phyloP scores from a whole-genome alignment of 768 basidiomycete species.

The Megacollybia marginata region DNA sequence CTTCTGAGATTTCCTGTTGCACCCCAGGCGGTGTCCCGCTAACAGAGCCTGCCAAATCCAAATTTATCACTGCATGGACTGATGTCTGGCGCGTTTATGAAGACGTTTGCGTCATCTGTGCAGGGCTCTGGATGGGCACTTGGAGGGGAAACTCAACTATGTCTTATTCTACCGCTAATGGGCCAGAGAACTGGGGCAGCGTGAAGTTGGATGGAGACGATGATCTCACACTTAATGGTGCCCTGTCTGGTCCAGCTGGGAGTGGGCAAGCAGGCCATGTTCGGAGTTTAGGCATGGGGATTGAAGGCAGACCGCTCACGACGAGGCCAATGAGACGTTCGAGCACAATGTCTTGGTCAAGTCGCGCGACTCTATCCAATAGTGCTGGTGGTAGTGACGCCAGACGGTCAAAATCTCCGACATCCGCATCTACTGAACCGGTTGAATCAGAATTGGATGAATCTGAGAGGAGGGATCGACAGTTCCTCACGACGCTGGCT shows the following conservation, averaged over 20 bases:
- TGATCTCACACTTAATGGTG: slow-evolving; percentile 33
- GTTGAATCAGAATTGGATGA: slow-evolving; percentile 9
- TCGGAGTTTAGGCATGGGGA: slow-evolving; percentile 63
- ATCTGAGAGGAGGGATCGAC: slow-evolving; percentile 21
- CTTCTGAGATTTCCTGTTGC: slow-evolving; percentile 27
- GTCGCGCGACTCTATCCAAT: slow-evolving; percentile 16
- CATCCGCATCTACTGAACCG: slow-evolving; percentile 1
- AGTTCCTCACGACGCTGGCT: slow-evolving; percentile 43
- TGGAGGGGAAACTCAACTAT: slow-evolving; percentile 45
- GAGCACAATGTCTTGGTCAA: slow-evolving; percentile 46
- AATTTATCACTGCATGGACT: slow-evolving; percentile 47
- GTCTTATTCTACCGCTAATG: slow-evolving; percentile 43
- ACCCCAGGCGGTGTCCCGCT: slow-evolving; percentile 18
- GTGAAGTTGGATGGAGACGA: slow-evolving; percentile 63
- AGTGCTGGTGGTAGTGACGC: slow-evolving; percentile 14
- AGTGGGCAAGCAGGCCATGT: slow-evolving; percentile 3
- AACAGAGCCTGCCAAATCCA: slow-evolving; percentile 23
- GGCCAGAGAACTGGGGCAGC: slow-evolving; percentile 41
- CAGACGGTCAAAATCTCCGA: slow-evolving; percentile 5
- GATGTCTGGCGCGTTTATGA: slow-evolving; percentile 81
- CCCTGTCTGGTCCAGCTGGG: neutral
- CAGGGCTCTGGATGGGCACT: slow-evolving; percentile 72
- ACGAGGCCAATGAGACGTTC: slow-evolving; percentile 34
- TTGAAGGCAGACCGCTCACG: slow-evolving; percentile 52
- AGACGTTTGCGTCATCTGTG: slow-evolving; percentile 77